A percentile compares a stretch with the other conserved stretches of the same genome.
phyloP scores from a whole-genome alignment of 1,284 basidiomycete species.

The Sanghuangporus baumii region DNA sequence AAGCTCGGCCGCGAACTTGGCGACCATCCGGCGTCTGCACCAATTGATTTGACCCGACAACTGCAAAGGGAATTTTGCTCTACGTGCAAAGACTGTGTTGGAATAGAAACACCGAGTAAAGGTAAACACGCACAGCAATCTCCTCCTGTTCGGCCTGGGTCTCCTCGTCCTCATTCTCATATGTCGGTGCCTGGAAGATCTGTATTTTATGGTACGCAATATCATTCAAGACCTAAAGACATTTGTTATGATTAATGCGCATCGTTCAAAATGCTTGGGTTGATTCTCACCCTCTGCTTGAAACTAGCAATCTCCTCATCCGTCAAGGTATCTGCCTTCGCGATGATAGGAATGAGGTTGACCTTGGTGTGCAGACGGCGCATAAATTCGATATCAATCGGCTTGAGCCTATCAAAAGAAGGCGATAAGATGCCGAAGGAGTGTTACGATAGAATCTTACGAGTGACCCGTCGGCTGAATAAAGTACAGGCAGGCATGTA shows the following conservation, averaged over 20 bases:
- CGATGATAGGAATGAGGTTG: slow-evolving; percentile 95
- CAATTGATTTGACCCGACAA: slow-evolving; percentile 86
- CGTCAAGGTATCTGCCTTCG: slow-evolving; percentile 94
- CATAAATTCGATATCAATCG: slow-evolving; percentile 98
- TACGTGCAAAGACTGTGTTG: slow-evolving; percentile 18
- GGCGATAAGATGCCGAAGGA: background rate
- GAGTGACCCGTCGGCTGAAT: slow-evolving; percentile 97
- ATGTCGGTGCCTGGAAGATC: slow-evolving; percentile 93
- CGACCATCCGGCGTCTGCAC: slow-evolving; percentile 83
- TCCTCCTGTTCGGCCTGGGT: slow-evolving; percentile 93
- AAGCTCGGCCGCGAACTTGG: slow-evolving; percentile 84
- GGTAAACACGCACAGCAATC: slow-evolving; percentile 54
- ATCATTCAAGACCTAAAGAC: slow-evolving; percentile 75
- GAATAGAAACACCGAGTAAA: background rate
- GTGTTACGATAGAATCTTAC: slow-evolving; percentile 43
- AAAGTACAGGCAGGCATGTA: slow-evolving; percentile 95
- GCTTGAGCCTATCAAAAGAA: slow-evolving; percentile 66
- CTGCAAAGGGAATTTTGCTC: slow-evolving; percentile 95
- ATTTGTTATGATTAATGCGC: background rate
- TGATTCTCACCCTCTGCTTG: slow-evolving; percentile 73
- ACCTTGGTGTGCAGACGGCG: slow-evolving; percentile 91
- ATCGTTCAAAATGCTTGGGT: background rate
- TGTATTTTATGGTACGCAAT: slow-evolving; percentile 91
- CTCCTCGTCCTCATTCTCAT: slow-evolving; percentile 97
- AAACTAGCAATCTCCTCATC: slow-evolving; percentile 91